Evolutionary conservation across 2,329 filamentous ascomycete species (phyloP).

Genomic region (Cladorrhinum sp.): DNA sequence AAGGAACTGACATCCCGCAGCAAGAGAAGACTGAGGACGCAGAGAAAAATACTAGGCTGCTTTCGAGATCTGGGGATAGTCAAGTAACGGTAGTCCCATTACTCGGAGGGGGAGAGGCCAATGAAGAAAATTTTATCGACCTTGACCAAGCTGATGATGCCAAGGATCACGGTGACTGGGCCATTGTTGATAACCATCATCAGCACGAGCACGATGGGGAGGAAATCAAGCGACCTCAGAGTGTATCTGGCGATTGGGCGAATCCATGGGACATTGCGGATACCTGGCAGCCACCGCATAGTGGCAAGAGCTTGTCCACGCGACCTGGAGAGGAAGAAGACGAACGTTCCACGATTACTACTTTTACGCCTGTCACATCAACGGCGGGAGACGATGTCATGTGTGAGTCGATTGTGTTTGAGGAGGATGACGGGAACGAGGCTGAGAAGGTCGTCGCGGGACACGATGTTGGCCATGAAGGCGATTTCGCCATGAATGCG

Average conservation of each 20-base stretch:
- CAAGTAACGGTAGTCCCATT: not conserved
- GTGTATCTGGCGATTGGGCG: slow-evolving; percentile 1
- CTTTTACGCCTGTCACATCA: slow-evolving; percentile 4
- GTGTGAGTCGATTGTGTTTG: slow-evolving; percentile 3
- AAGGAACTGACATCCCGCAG: not conserved
- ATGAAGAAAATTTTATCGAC: not conserved
- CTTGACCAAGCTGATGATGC: not conserved
- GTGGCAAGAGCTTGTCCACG: not conserved
- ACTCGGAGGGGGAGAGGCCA: not conserved
- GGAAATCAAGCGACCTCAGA: slow-evolving; percentile 4
- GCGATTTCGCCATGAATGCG: not conserved
- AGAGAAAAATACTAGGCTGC: not conserved
- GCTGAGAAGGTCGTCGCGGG: not conserved
- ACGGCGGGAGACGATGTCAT: slow-evolving; percentile 8
- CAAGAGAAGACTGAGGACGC: not conserved
- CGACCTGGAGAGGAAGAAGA: not conserved
- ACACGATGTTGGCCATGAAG: not conserved
- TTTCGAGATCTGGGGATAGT: not conserved
- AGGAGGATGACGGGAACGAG: not conserved
- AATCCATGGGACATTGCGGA: slow-evolving; percentile 6
- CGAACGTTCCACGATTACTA: slow-evolving; percentile 3
- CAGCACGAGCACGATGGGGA: not conserved
- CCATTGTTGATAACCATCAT: not conserved
- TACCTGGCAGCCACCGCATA: slow-evolving; percentile 1
- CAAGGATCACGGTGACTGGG: not conserved